A percentile compares a stretch with the other conserved stretches of the same genome.
Evolutionary conservation across 1,139 yeast genomes (phyloP).

Genomic region (Tardiomyces blankii): DNA sequence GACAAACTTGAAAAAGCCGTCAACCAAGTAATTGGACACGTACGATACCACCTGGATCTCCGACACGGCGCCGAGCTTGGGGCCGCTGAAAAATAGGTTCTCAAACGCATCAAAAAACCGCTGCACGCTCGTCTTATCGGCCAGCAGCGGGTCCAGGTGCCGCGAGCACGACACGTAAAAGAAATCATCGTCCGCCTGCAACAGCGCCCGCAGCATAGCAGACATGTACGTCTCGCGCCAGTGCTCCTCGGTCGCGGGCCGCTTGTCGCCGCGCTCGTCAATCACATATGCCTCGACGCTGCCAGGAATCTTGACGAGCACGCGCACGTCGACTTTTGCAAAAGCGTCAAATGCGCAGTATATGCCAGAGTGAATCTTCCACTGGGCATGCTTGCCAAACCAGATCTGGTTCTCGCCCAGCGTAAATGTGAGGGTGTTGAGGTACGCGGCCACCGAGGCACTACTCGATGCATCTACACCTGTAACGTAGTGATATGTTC

Average conservation of each 20-base stretch:
- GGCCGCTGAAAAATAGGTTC: constrained; percentile 54
- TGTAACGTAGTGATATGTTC: constrained; percentile 60
- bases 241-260: constrained; percentile 27
- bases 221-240: constrained; percentile 83
- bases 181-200: constrained; percentile 59
- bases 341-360: constrained; percentile 62
- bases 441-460: constrained; percentile 55
- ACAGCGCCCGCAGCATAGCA: constrained; percentile 57
- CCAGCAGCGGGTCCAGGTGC: constrained; percentile 49
- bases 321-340: constrained; percentile 57
- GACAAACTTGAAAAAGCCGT: constrained; percentile 55
- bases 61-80: constrained; percentile 47
- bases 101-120: constrained; percentile 52
- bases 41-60: constrained; percentile 59
- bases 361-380: constrained; percentile 67
- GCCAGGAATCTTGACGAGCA: constrained; percentile 60
- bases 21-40: constrained; percentile 63
- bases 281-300: constrained; percentile 69
- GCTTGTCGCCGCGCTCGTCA: constrained; percentile 39
- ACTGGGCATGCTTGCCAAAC: constrained; percentile 66
- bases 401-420: constrained; percentile 52
- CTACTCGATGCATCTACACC: constrained; percentile 53
- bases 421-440: constrained; percentile 58
- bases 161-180: constrained; percentile 57
- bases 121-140: constrained; percentile 26